Evolutionary conservation across 768 basidiomycete genomes (phyloP), one percentile per base, ranked within the genome.

Genomic region (Boletales sp.): DNA sequence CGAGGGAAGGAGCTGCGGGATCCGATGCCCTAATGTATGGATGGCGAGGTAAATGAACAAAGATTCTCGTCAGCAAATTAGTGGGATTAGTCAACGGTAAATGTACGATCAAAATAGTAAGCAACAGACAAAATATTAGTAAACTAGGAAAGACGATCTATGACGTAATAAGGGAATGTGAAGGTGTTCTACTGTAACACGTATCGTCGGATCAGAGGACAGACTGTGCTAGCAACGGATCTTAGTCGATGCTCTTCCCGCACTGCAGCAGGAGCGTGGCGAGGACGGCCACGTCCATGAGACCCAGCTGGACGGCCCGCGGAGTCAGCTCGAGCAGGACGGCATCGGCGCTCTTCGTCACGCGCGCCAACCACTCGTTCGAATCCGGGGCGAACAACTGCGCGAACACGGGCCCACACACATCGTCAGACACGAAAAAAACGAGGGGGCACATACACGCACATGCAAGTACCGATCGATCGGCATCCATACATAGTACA

Each of bases 211-310:
- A n/a, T n/a, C n/a, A n/a, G n/a, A n/a, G 11, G 11, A 31, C 6
- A 31, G 31, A 31, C 11, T 7, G 11, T 7, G 31, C 31, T 31
- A 31, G 31, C 32, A 34, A 11, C 11, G 8, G 4, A 12, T 19
- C 40, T 65, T 65, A 86, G 55, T 85, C 84, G 19, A 87, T 79
- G 64, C 72, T 79, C 48, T 75, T 77, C n/a, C 84, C 84, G 43
- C 73, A 82, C 50, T 79, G 80, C 39, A 86, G 69, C 19, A 86
- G 68, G 6, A 80, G 56, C 0, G 80, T 73, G 0, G 80, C 82
- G 10, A 80, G 70, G 24, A 85, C 60, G 49, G 72, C 65, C 8
- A 72, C 61, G 19, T 85, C 79, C 5, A 84, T 69, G 15, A 87
- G 72, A 14, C 75, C 76, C 8, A 75, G 68, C 48, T 80, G 75